Evolutionary conservation across 768 basidiomycete species (phyloP), one percentile per base, ranked within the genome.

Genomic region (Leucocoprinus leucothites): DNA sequence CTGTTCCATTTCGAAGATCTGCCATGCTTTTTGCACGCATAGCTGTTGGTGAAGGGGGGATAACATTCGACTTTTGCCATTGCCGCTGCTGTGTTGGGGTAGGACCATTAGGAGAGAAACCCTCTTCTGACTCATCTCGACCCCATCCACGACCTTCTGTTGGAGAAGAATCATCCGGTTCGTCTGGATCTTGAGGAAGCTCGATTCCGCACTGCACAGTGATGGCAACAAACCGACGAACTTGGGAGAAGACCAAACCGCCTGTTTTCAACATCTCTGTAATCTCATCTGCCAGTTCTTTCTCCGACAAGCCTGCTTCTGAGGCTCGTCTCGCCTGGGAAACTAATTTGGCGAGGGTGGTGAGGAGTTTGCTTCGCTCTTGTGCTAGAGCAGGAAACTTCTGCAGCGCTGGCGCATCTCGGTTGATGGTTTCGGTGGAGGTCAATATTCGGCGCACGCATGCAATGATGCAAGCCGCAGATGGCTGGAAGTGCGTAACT

Each of bases 391-490:
- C 57, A 0, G 88, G 82, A 61, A 84, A 85, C 44, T 73, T 76
- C 59, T 79, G 82, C 18, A 99, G 78, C 19, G 89, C 71, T 0
- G 80, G 78, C 1, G 92, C 87, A 59, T 96, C 92, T 43, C 91
- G 86, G 38, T 86, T 83, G 21, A 97, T 77, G 53, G 92, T 95
- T 56, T 89, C 89, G 14, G 92, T 86, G 9, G 87, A 82, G 25
- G 86, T 82, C 42, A 99, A 80, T 16, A 96, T 87, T 25, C 87
- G 83, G 28, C 95, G 88, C 45, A 98, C 93, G 51, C 91, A 92
- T 11, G 93, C 94, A 61, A 99, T 94, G 57, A 98, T 89, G 69
- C 87, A 94, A 13, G 94, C 95, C 0, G 95, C 92, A 2, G 94
- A 89, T 5, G 96, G 94, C 64, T 94, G 92, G 63, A 93, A 95